Evolutionary conservation across 495 filamentous ascomycete genomes (phyloP).

Genomic region (Aspergillus coremiiformis): DNA sequence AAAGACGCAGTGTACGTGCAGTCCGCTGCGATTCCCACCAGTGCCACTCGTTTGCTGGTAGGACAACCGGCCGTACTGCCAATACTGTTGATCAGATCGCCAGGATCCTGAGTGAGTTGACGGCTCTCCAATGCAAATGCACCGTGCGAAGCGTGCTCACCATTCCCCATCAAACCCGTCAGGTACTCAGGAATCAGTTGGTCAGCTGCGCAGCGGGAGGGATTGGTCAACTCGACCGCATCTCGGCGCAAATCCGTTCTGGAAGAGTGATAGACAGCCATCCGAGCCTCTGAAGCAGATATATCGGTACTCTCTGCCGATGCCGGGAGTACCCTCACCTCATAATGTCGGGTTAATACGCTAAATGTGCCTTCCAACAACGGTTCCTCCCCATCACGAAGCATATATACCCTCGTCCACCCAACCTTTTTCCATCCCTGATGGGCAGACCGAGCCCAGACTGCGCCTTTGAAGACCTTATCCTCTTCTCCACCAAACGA

Average conservation of each 20-base stretch:
- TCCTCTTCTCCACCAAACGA: neutral
- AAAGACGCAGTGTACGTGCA: constrained; percentile 72
- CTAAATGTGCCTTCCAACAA: constrained; percentile 79
- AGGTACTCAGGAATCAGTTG: neutral
- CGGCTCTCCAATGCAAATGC: constrained; percentile 57
- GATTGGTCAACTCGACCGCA: neutral
- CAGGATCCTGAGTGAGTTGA: constrained; percentile 7
- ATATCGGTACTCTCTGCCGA: neutral
- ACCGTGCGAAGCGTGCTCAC: too few species aligned
- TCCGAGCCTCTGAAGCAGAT: constrained; percentile 39
- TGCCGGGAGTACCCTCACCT: constrained; percentile 21
- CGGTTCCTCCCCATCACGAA: constrained; percentile 60
- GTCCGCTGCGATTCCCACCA: constrained; percentile 87
- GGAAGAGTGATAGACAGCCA: constrained; percentile 46
- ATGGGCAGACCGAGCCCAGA: neutral
- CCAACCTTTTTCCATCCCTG: constrained; percentile 60
- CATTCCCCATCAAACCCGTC: too few species aligned
- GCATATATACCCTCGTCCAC: constrained; percentile 69
- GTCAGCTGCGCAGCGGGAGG: neutral
- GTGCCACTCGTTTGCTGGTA: constrained; percentile 64
- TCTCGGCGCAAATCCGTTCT: neutral
- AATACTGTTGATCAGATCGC: constrained; percentile 43
- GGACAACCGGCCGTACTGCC: constrained; percentile 74
- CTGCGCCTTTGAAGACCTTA: constrained; percentile 4
- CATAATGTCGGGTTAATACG: constrained; percentile 61